Evolutionary conservation across 2,329 filamentous ascomycete species (phyloP).

Genomic region (Talaromyces amestolkiae): DNA sequence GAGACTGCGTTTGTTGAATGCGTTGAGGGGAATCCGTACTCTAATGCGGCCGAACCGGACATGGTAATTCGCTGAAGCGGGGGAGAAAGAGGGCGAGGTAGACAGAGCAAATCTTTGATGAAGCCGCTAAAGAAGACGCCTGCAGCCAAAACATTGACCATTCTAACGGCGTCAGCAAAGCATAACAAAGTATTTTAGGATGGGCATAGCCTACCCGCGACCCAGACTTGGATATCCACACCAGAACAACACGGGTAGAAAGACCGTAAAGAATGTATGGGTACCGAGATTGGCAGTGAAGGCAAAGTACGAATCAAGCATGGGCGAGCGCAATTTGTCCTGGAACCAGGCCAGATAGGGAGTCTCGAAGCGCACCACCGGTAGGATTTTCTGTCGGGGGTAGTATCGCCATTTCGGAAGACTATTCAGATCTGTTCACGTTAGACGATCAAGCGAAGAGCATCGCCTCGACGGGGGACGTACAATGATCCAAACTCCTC

Average conservation of each 20-base stretch:
- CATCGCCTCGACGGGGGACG: conserved; percentile 19
- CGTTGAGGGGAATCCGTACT: conserved; percentile 96
- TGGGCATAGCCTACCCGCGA: conserved; percentile 67
- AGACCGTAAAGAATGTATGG: conserved; percentile 98
- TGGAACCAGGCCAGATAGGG: conserved; percentile 89
- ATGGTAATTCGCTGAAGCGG: conserved; percentile 93
- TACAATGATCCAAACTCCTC: conserved; percentile 74
- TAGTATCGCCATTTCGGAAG: conserved; percentile 87
- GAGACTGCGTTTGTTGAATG: conserved; percentile 97
- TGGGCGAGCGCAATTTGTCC: conserved; percentile 71
- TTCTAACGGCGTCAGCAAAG: conserved; percentile 30
- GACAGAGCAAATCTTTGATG: conserved; percentile 87
- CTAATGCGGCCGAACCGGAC: conserved; percentile 90
- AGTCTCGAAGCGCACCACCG: conserved; percentile 90
- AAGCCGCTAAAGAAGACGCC: conserved; percentile 89
- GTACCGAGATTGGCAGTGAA: conserved; percentile 95
- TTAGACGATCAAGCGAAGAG: not conserved
- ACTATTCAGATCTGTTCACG: conserved; percentile 67
- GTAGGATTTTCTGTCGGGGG: conserved; percentile 76
- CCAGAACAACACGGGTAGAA: conserved; percentile 94
- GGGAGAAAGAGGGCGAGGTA: conserved; percentile 87
- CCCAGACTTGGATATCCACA: conserved; percentile 82
- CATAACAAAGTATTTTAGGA: conserved; percentile 5
- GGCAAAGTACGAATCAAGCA: conserved; percentile 93
- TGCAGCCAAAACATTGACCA: conserved; percentile 69